phyloP scores from a whole-genome alignment of 139 green algal species.

The Astrephomene gubernaculifera region DNA sequence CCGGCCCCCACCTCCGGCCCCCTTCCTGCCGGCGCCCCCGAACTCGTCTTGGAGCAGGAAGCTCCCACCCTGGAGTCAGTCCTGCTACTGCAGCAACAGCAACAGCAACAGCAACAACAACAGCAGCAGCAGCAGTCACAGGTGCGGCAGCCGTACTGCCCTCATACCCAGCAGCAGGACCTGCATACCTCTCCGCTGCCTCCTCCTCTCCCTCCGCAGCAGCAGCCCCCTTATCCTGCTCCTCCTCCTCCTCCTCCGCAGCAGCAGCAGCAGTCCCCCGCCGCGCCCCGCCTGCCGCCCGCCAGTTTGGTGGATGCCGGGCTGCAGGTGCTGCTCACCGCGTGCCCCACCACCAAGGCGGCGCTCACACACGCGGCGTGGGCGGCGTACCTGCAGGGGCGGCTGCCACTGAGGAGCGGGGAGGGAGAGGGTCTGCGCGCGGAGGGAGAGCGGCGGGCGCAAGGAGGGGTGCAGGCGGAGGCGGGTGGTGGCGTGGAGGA shows the following conservation, averaged over 20 bases:
- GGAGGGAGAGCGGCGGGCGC: not conserved
- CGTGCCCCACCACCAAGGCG: conserved; percentile 71
- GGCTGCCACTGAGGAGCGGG: conserved; percentile 50
- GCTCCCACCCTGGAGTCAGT: conserved; percentile 26
- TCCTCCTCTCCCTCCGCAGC: too few relatives aligned
- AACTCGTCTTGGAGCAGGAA: too few relatives aligned
- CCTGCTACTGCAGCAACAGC: too few relatives aligned
- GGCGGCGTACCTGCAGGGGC: conserved; percentile 55
- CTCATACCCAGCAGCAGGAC: too few relatives aligned
- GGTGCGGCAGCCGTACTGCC: not conserved
- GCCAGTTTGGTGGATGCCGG: conserved; percentile 47
- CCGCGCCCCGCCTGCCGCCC: not conserved
- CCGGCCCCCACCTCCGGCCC: not conserved
- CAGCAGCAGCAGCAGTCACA: too few relatives aligned
- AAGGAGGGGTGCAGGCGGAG: not conserved
- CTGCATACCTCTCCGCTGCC: too few relatives aligned
- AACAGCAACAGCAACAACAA: too few relatives aligned
- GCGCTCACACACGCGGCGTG: conserved; percentile 70
- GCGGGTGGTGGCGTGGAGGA: not conserved
- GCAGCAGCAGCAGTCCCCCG: not conserved
- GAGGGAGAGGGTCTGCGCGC: not conserved
- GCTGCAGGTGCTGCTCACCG: conserved; percentile 53
- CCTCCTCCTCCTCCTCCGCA: not conserved
- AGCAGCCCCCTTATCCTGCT: not conserved
- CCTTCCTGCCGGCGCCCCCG: not conserved